Evolutionary conservation across 1,139 yeast genomes (phyloP).

Genomic region (Sugiyamaella novakii): DNA sequence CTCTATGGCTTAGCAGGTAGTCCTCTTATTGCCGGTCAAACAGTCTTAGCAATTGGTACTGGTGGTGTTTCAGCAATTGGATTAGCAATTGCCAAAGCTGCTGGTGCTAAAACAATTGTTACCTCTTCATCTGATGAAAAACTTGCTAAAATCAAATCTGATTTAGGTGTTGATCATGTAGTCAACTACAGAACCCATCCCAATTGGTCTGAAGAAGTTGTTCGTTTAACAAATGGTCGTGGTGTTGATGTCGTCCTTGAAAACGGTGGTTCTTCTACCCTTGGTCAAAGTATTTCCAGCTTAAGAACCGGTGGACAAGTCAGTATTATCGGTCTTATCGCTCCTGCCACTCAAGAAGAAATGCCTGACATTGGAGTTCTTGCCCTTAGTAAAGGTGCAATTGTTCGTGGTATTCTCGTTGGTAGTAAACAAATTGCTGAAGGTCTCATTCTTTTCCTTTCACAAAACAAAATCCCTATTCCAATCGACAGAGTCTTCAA

Average conservation of each 20-base stretch:
- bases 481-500: constrained; percentile 23
- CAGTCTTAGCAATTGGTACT: constrained; percentile 27
- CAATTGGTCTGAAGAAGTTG: constrained; percentile 26
- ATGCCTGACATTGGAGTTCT: constrained; percentile 21
- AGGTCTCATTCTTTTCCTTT: constrained; percentile 25
- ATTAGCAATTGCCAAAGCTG: constrained; percentile 28
- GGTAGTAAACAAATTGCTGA: constrained; percentile 22
- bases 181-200: constrained; percentile 25
- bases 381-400: constrained; percentile 18
- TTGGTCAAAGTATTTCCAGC: constrained; percentile 22
- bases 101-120: constrained; percentile 27
- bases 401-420: constrained; percentile 26
- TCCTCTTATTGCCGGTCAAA: constrained; percentile 26
- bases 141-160: constrained; percentile 20
- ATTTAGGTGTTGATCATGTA: constrained; percentile 23
- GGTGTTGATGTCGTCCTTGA: constrained; percentile 27
- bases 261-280: constrained; percentile 26
- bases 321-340: constrained; percentile 25
- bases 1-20: constrained; percentile 23
- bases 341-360: constrained; percentile 21
- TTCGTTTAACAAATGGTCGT: constrained; percentile 22
- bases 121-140: constrained; percentile 29
- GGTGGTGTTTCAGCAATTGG: constrained; percentile 29
- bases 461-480: constrained; percentile 21
- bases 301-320: constrained; percentile 24